Conservation (phyloP, 768 basidiomycete genomes). For the Imleria badia region DNA sequence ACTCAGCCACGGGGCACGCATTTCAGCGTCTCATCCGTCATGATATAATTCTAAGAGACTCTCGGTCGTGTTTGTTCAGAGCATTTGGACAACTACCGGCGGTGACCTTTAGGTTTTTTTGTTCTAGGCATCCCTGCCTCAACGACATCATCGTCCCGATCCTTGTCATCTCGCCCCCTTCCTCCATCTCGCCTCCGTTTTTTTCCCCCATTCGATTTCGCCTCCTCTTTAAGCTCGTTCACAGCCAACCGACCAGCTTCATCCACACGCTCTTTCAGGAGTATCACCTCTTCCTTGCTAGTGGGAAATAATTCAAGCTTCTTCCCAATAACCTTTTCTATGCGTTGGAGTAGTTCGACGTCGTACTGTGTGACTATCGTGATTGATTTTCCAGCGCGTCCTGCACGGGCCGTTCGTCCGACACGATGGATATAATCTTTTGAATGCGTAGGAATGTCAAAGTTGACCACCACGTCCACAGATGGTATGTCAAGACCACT, state of each 20-base stretch:
- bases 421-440: slow-evolving; percentile 99
- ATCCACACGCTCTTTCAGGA: slow-evolving; percentile 84
- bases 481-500: slow-evolving; percentile 95
- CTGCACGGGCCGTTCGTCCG: slow-evolving; percentile 95
- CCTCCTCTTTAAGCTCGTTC: slow-evolving; percentile 79
- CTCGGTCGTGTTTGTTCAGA: not conserved
- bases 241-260: slow-evolving; percentile 81
- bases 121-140: slow-evolving; percentile 83
- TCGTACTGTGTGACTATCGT: slow-evolving; percentile 99
- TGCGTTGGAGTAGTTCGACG: slow-evolving; percentile 92
- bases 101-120: slow-evolving; percentile 54
- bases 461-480: slow-evolving; percentile 97
- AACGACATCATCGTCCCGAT: slow-evolving; percentile 89
- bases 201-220: slow-evolving; percentile 47
- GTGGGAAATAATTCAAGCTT: slow-evolving; percentile 88
- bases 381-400: slow-evolving; percentile 94
- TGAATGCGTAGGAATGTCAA: slow-evolving; percentile 95
- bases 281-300: slow-evolving; percentile 84
- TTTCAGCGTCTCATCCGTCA: not conserved
- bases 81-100: slow-evolving; percentile 28
- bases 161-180: slow-evolving; percentile 67
- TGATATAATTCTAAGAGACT: too few relatives aligned
- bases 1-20: slow-evolving; percentile 69
- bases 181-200: slow-evolving; percentile 50
- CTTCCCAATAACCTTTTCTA: slow-evolving; percentile 89